phyloP scores from a whole-genome alignment of 306 rosid genomes.

The Malus sylvestris region DNA sequence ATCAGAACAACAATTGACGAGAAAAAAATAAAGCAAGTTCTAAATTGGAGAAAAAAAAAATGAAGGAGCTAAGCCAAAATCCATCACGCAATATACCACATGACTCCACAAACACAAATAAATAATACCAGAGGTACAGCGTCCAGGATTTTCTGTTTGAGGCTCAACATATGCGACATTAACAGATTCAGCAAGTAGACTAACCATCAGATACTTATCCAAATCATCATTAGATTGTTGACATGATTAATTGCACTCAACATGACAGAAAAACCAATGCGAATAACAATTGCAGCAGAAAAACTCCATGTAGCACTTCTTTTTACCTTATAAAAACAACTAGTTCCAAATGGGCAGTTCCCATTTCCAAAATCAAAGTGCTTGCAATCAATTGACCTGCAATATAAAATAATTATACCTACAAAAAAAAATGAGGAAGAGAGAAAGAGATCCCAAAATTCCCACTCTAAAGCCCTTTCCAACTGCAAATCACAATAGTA shows the following conservation, averaged over 20 bases:
- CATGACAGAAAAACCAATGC: background rate
- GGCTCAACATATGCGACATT: background rate
- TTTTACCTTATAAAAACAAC: constrained; percentile 95
- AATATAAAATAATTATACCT: background rate
- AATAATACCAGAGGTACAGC: background rate
- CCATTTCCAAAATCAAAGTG: constrained; percentile 97
- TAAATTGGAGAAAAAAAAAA: background rate
- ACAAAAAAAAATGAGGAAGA: background rate
- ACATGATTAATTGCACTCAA: background rate
- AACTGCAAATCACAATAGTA: background rate
- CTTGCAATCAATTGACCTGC: constrained; percentile 95
- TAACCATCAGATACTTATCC: background rate
- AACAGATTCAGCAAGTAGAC: background rate
- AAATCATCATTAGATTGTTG: background rate
- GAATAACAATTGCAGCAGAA: background rate
- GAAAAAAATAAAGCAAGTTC: background rate
- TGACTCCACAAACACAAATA: background rate
- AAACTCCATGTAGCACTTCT: background rate
- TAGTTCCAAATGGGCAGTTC: constrained; percentile 91
- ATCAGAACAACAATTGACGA: background rate
- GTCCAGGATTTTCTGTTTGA: background rate
- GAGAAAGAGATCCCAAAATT: background rate
- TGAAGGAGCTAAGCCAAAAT: background rate
- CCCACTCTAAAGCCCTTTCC: background rate
- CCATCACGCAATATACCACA: background rate